Percentiles rank a stretch among this genome's conserved stretches.
These are phyloP conservation scores for Marasmius fiardii DNA, from an alignment of 1,284 basidiomycete genomes.

Conservation along the genomic window DNA sequence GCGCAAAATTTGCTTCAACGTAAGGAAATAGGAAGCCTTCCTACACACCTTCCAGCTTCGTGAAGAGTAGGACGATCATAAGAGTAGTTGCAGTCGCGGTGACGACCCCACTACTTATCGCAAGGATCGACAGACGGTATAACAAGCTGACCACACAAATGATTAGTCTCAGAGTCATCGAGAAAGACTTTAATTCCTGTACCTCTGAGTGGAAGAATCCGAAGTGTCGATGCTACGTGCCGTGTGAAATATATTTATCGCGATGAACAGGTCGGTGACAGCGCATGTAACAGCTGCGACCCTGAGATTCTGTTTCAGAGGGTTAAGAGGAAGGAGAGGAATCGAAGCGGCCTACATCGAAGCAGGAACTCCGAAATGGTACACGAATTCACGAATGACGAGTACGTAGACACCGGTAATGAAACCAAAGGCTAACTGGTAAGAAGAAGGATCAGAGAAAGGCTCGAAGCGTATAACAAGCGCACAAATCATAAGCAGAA, in stretches of 20 bases:
- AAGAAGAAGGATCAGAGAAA: not conserved
- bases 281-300: slow-evolving; percentile 6
- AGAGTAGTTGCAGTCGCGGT: slow-evolving; percentile 6
- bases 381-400: not conserved
- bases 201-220: slow-evolving; percentile 6
- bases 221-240: slow-evolving; percentile 1
- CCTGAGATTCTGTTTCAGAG: not conserved
- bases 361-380: not conserved
- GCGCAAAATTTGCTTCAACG: not conserved
- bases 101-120: slow-evolving; percentile 5
- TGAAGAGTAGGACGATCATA: slow-evolving; percentile 9
- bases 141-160: not conserved
- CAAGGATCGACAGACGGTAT: slow-evolving; percentile 8
- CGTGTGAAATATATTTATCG: not conserved
- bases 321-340: not conserved
- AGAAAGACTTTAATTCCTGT: too few relatives aligned
- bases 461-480: not conserved
- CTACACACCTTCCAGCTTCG: not conserved
- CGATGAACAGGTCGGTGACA: slow-evolving; percentile 9
- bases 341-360: not conserved
- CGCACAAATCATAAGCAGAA: too few relatives aligned
- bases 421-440: not conserved
- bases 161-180: not conserved
- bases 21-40: too few relatives aligned
- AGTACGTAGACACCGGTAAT: not conserved